Base-by-base conservation (phyloP, 352 stramenopile species). In the Phytopythium boreale region DNA sequence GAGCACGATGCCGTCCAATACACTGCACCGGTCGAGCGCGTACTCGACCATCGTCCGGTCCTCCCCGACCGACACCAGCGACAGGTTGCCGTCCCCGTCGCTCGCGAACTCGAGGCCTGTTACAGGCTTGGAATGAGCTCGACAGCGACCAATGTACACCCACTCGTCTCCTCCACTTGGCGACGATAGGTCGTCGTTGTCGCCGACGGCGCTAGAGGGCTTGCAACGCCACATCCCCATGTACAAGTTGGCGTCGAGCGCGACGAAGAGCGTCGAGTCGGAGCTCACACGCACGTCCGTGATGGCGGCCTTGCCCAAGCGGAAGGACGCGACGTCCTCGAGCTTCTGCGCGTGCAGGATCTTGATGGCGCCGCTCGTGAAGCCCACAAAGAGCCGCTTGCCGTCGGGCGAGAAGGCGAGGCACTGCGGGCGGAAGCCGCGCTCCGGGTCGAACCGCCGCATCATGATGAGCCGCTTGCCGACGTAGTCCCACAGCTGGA, bases 401-500 rank as follows among this genome's bases (percentile, higher is more conserved):
- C 92, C 91, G 46, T 89, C 67, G 19, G 80, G 82, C 50, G 90
- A 74, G 63, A 97, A 98, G 27, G 79, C 76, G 10, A 96, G 72
- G 58, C 84, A 94, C 56, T 93, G 82, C 10, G 93, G 90, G 15
- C 84, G 76, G 17, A 87, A 77, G 43, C 80, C 77, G 56, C 90
- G 76, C 44, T 73, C 63, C 2, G 68, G 61, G 26, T 90, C 77
- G 63, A 92, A 93, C 61, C 85, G 84, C 56, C 78, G 71, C 64
- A 97, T 79, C 78, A 95, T 93, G 34, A 97, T 71, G 19, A 97
- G 71, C 1, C 85, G 73, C 63, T 96, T 94, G 19, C 77, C 69
- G 17, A 75, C 70, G 64, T 96, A 97, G 66, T 98, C 89, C 94
- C 93, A 98, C 10, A 97, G 67, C 66, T 98, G 89, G 0, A 98